Evolutionary conservation across 495 filamentous ascomycete genomes (phyloP).

Genomic region (Penicillium atrosanguineum): DNA sequence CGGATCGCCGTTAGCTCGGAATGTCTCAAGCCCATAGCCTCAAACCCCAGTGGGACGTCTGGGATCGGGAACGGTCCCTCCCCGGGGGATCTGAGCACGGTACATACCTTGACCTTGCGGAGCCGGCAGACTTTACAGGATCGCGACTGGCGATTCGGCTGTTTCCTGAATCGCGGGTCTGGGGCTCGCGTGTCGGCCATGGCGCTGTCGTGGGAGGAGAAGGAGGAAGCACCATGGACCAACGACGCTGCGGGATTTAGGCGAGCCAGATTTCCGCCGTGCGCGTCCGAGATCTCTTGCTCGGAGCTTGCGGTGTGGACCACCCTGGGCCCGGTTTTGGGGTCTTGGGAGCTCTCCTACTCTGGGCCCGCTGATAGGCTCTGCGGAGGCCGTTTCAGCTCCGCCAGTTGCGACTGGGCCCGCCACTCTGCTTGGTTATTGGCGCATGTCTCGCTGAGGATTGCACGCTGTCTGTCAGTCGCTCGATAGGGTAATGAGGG

Average conservation of each 20-base stretch:
- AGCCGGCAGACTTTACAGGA: slow-evolving; percentile 46
- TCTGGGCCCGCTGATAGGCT: background rate
- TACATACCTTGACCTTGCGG: slow-evolving; percentile 47
- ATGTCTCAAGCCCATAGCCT: background rate
- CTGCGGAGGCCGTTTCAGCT: slow-evolving; percentile 5
- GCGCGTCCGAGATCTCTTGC: slow-evolving; percentile 29
- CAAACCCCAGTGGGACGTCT: slow-evolving; percentile 12
- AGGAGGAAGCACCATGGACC: slow-evolving; percentile 23
- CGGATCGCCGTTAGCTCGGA: slow-evolving; percentile 13
- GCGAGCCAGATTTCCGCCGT: slow-evolving; percentile 31
- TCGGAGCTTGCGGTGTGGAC: slow-evolving; percentile 10
- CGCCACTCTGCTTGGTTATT: slow-evolving; percentile 1
- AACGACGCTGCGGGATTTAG: slow-evolving; percentile 34
- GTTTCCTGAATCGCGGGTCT: slow-evolving; percentile 24
- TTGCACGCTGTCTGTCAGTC: slow-evolving; percentile 13
- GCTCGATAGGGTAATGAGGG: slow-evolving; percentile 18
- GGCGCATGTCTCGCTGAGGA: slow-evolving; percentile 5
- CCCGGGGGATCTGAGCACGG: slow-evolving; percentile 27
- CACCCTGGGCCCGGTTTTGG: background rate
- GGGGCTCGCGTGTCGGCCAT: slow-evolving; percentile 27
- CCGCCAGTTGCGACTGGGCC: slow-evolving; percentile 12
- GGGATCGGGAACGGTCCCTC: slow-evolving; percentile 19
- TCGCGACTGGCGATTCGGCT: slow-evolving; percentile 37
- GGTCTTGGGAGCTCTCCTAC: background rate
- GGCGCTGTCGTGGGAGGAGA: slow-evolving; percentile 15